These are phyloP conservation scores for Rheum nobile DNA, from an alignment of 148 eudicot species.

Conservation along the genomic window DNA sequence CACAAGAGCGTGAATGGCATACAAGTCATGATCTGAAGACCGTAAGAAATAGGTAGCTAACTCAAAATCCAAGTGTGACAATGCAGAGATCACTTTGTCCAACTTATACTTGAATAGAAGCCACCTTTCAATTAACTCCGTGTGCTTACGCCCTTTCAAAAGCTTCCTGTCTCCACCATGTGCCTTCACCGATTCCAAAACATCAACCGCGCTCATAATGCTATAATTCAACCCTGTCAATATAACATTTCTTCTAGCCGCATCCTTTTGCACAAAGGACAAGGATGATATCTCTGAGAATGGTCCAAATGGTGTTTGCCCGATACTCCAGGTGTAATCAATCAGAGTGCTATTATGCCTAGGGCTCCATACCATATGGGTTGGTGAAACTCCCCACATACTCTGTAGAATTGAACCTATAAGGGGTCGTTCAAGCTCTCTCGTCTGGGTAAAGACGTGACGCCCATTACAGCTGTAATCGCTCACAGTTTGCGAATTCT, in stretches of 20 bases:
- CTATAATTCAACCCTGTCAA: constrained; percentile 73
- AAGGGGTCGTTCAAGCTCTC: constrained; percentile 89
- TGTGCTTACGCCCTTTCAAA: constrained; percentile 40
- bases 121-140: constrained; percentile 81
- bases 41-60: constrained; percentile 64
- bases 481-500: constrained; percentile 82
- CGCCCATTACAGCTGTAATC: constrained; percentile 90
- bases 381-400: constrained; percentile 99
- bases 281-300: constrained; percentile 76
- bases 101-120: constrained; percentile 75
- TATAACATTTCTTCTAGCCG: constrained; percentile 77
- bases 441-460: constrained; percentile 79
- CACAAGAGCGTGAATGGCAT: constrained; percentile 72
- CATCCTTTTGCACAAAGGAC: constrained; percentile 95
- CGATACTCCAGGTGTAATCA: constrained; percentile 95
- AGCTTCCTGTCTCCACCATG: constrained; percentile 79
- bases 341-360: constrained; percentile 66
- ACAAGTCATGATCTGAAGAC: constrained; percentile 87
- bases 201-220: constrained; percentile 65
- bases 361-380: constrained; percentile 84
- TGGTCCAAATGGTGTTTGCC: constrained; percentile 96
- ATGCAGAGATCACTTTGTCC: constrained; percentile 61
- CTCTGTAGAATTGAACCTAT: constrained; percentile 92
- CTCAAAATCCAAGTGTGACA: constrained; percentile 85
- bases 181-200: constrained; percentile 65